A percentile compares a stretch with the other conserved stretches of the same genome.
phyloP scores from a whole-genome alignment of 176 grass and related monocot genomes.

The Avena eriantha region DNA sequence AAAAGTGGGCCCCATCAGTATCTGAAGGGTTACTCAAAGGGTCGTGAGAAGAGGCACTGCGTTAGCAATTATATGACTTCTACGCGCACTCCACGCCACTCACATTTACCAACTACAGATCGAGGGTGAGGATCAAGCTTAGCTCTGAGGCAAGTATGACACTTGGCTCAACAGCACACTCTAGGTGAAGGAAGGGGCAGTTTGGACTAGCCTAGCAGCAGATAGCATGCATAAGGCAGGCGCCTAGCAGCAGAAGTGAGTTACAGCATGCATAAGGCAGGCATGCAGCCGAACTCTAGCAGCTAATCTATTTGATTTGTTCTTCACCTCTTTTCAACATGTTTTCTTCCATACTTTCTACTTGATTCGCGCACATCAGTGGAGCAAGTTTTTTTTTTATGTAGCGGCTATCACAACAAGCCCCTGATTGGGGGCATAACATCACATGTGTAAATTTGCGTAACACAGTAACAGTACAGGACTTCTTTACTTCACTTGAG shows the following conservation, averaged over 20 bases:
- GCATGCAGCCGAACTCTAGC: not conserved
- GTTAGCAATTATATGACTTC: not conserved
- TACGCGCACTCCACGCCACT: not conserved
- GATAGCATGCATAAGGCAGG: not conserved
- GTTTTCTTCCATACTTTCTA: not conserved
- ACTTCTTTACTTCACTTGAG: not conserved
- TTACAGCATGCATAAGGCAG: not conserved
- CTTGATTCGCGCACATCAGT: not conserved
- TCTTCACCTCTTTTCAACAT: not conserved
- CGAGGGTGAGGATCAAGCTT: not conserved
- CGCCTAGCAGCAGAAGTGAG: not conserved
- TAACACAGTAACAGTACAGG: not conserved
- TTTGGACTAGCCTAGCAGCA: slow-evolving; percentile 10
- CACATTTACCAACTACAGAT: not conserved
- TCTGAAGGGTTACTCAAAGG: not conserved
- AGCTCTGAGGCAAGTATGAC: not conserved
- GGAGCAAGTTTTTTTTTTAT: not conserved
- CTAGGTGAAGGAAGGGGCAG: slow-evolving; percentile 1
- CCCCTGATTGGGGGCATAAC: not conserved
- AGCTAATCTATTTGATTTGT: slow-evolving; percentile 5
- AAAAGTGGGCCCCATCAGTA: not conserved
- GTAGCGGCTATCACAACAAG: not conserved
- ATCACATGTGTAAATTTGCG: not conserved
- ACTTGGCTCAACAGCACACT: not conserved
- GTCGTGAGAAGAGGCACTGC: not conserved